Evolutionary conservation across 2,329 filamentous ascomycete genomes (phyloP).

Genomic region (Spiromastix sp.): DNA sequence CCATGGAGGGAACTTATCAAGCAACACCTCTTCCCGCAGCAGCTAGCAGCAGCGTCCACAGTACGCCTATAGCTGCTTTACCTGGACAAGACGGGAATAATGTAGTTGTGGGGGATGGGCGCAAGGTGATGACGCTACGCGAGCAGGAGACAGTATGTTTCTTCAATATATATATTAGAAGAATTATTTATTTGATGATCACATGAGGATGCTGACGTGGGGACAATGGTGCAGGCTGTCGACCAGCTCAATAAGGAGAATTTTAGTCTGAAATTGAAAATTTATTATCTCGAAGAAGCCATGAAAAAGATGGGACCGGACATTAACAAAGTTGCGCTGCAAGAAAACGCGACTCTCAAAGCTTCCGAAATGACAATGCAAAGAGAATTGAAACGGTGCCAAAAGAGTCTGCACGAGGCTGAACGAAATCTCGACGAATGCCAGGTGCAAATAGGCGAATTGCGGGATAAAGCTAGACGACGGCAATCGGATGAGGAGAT

Average conservation of each 20-base stretch:
- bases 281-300: slow-evolving; percentile 90
- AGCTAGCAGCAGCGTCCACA: slow-evolving; percentile 68
- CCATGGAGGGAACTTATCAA: slow-evolving; percentile 53
- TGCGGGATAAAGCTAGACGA: slow-evolving; percentile 70
- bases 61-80: slow-evolving; percentile 67
- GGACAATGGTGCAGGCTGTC: slow-evolving; percentile 46
- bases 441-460: slow-evolving; percentile 67
- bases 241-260: slow-evolving; percentile 98
- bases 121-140: slow-evolving; percentile 76
- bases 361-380: slow-evolving; percentile 86
- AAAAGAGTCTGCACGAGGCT: slow-evolving; percentile 70
- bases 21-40: slow-evolving; percentile 66
- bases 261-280: slow-evolving; percentile 91
- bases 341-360: slow-evolving; percentile 93
- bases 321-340: slow-evolving; percentile 77
- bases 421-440: slow-evolving; percentile 82
- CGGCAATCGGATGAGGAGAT: slow-evolving; percentile 63
- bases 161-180: slow-evolving; percentile 4
- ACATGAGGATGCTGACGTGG: slow-evolving; percentile 5
- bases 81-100: slow-evolving; percentile 53
- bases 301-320: slow-evolving; percentile 78
- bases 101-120: slow-evolving; percentile 65
- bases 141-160: slow-evolving; percentile 76
- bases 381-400: slow-evolving; percentile 73
- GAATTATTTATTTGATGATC: neutral